These are phyloP conservation scores for Sarocladiaceae sp. DNA, from an alignment of 2,329 filamentous ascomycete genomes.

Conservation along the genomic window DNA sequence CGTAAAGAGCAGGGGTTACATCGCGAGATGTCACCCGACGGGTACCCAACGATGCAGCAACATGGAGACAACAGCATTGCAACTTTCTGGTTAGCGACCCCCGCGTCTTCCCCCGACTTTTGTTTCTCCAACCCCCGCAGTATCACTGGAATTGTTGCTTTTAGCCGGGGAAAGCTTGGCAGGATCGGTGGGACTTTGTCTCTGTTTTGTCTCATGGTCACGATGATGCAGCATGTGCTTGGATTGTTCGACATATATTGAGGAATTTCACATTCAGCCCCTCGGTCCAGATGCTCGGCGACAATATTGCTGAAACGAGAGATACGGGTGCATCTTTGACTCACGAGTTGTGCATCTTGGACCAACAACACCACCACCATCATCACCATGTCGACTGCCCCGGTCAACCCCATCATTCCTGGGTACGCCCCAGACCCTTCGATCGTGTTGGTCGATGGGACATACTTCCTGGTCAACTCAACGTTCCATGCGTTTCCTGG, in stretches of 20 bases:
- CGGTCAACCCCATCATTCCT: slow-evolving; percentile 25
- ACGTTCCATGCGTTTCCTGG: slow-evolving; percentile 58
- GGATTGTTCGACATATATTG: neutral
- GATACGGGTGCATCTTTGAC: neutral
- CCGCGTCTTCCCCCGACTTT: slow-evolving; percentile 3
- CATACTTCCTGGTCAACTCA: slow-evolving; percentile 42
- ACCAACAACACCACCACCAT: neutral
- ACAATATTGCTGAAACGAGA: too few relatives aligned
- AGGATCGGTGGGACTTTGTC: neutral
- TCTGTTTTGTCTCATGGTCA: too few relatives aligned
- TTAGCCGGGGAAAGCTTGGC: slow-evolving; percentile 1
- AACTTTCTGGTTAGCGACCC: neutral
- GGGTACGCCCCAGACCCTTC: slow-evolving; percentile 28
- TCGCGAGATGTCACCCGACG: too few relatives aligned
- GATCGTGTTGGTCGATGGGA: slow-evolving; percentile 21
- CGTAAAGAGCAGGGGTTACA: too few relatives aligned
- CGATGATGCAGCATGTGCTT: neutral
- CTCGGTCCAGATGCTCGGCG: neutral
- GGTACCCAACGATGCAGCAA: too few relatives aligned
- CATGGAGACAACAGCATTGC: neutral
- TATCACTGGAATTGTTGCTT: neutral
- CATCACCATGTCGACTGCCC: neutral
- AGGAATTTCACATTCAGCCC: neutral
- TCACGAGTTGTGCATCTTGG: neutral
- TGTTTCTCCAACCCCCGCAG: neutral